A percentile compares a stretch with the other conserved stretches of the same genome.
phyloP scores from a whole-genome alignment of 2,329 filamentous ascomycete species.

The Passalora sequoiae region DNA sequence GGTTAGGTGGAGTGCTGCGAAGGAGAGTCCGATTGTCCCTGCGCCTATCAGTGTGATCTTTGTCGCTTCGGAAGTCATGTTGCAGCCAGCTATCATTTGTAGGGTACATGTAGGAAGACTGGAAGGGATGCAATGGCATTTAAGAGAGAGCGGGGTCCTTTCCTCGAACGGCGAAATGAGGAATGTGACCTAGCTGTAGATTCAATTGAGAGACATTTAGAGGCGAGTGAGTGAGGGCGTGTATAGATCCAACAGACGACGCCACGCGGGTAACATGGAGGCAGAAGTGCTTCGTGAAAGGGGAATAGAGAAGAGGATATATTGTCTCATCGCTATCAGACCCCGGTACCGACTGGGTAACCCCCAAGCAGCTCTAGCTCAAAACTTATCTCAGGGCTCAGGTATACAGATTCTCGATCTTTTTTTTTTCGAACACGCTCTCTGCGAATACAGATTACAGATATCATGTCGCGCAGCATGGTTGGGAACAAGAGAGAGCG shows the following conservation, averaged over 20 bases:
- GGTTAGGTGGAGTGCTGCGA: conserved; percentile 50
- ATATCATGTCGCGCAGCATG: conserved; percentile 12
- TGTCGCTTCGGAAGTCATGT: conserved; percentile 1
- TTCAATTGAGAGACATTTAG: too few species aligned
- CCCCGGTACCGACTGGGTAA: too few species aligned
- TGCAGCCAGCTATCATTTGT: neutral
- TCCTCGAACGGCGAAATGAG: too few species aligned
- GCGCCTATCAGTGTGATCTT: conserved; percentile 42
- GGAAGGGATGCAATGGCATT: neutral
- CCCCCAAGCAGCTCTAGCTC: neutral
- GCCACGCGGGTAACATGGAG: too few species aligned
- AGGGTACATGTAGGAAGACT: neutral
- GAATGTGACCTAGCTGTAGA: too few species aligned
- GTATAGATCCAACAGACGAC: too few species aligned
- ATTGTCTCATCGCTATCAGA: too few species aligned
- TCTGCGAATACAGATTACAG: neutral
- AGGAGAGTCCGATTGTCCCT: conserved; percentile 53
- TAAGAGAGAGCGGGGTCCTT: too few species aligned
- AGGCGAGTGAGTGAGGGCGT: too few species aligned
- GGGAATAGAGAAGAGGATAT: too few species aligned
- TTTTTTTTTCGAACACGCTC: neutral
- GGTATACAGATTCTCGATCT: neutral
- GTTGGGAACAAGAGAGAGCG: conserved; percentile 24
- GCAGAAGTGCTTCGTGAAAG: too few species aligned
- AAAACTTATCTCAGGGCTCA: too few species aligned